Evolutionary conservation across 2,329 filamentous ascomycete species (phyloP), one percentile per base, ranked within the genome.

Genomic region (Monilinia fructicola): DNA sequence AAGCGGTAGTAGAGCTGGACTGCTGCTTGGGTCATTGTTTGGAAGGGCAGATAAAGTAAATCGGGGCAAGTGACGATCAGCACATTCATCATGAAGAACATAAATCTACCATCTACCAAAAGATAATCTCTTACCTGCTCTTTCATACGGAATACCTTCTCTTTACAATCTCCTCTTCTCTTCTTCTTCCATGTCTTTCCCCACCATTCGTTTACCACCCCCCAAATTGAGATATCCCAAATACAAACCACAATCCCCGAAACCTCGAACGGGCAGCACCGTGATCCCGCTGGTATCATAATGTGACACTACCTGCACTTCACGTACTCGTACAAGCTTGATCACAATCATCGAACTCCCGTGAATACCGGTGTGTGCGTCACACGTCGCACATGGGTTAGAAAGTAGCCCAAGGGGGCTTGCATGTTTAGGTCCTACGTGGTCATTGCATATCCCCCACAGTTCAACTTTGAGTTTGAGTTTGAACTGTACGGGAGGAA

Each of bases 291-390:
- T 48, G 11, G 44, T 11, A n/a, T 48, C 21, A n/a, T 48, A 16
- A 12, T 42, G 12, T 42, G 40, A 42, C 2, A n/a, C 21, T 11
- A 23, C 18, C 7, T 23, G 10, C n/a, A 23, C 14, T 23, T 9
- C 23, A 3, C 46, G 23, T 21, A 26, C 28, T 60, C 44, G 14
- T 38, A 38, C 28, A 1, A 48, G 12, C 44, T 16, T 28, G 21
- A 42, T 21, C 28, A 50, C 28, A 28, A 60, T 16, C 31, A 10
- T 40, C 9, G 14, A 61, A 38, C 58, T 50, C n/a, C n/a, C 28
- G 58, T 61, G 58, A 14, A 40, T n/a, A 50, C 58, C 38, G 26
- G 38, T 38, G 26, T 11, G 50, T 61, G 28, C 23, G 58, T 21
- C 44, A 50, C 5, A 50, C 58, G 21, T 46, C 21, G 28, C 9